Base-by-base conservation (phyloP, 75 land plant genomes). In the Pseudotsuga menziesii region DNA sequence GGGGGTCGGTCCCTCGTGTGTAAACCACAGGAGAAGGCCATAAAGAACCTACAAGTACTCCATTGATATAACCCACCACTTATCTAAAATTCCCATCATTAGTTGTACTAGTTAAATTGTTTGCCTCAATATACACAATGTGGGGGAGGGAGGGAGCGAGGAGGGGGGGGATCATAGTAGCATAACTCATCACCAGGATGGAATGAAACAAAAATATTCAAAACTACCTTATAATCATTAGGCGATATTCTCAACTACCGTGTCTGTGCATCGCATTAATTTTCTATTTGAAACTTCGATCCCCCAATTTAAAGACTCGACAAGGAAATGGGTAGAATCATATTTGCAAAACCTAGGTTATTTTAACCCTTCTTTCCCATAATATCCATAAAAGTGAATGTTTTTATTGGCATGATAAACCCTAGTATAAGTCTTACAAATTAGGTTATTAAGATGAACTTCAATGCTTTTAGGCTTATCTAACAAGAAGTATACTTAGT, bases 11-110 rank as follows among this genome's bases (percentile, higher is more conserved):
- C 3, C 99, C 97, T 14, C 99, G 1, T 1, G 32, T 92, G 76
- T 80, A 97, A 20, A 97, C 78, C 70, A 97, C 92, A 14, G 94
- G 93, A 75, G 89, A 94, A n/a, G 99, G 99, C 84, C 87, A 94
- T 22, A 97, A 80, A 0, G 91, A 91, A 26, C 92, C 95, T 48
- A 87, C 93, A 3, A 90, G 72, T 12, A 69, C 52, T 8, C 88
- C 95, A 78, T 97, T 95, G 26, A 94, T 29, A 29, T n/a, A 29
- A 29, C 1, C 32, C 32, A 29, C 32, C 32, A 29, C 32, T 29
- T 29, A 19, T 61, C 99, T 76, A 76, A 93, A 97, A 48, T 93
- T 78, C 4, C 99, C 99, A 76, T 97, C 92, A 5, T 93, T 93
- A 9, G 91, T 81, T 0, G 73, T 26, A 12, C 48, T 88, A 3